Percentiles rank a stretch among this genome's conserved stretches.
Conservation (phyloP, 257 asterid species). For the Petunia secreta region DNA sequence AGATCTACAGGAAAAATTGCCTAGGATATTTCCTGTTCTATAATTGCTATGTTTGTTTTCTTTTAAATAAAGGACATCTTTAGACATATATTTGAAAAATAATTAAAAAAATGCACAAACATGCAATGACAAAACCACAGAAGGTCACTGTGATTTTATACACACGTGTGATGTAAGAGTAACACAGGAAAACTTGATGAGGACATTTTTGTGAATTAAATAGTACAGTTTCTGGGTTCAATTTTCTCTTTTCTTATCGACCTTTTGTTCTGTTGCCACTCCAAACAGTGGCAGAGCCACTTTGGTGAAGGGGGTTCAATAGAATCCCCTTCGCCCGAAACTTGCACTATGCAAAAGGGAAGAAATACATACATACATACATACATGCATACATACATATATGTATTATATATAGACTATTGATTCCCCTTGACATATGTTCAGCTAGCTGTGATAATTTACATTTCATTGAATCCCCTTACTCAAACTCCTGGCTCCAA, state of each 20-base stretch:
- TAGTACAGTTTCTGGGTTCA: not conserved
- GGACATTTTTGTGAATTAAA: not conserved
- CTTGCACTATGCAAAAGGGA: no score
- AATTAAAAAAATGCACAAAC: not conserved
- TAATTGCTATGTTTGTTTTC: not conserved
- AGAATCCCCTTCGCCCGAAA: no score
- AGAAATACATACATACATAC: no score
- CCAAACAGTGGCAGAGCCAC: not conserved
- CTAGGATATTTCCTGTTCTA: not conserved
- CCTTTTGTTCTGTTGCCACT: not conserved
- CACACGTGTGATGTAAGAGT: not conserved
- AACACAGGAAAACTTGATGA: not conserved
- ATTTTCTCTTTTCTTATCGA: not conserved
- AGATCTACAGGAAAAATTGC: not conserved
- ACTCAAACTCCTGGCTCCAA: no score
- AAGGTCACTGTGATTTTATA: not conserved
- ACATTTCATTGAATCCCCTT: no score
- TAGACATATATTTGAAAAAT: not conserved
- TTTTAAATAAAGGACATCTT: not conserved
- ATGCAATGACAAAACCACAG: not conserved
- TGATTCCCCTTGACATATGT: no score
- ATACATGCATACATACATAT: no score
- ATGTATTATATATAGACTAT: no score
- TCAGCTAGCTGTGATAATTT: no score
- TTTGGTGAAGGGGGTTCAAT: no score